These are phyloP conservation scores for Nyctanthes arbortristis DNA, from an alignment of 257 asterid species.

Conservation along the genomic window DNA sequence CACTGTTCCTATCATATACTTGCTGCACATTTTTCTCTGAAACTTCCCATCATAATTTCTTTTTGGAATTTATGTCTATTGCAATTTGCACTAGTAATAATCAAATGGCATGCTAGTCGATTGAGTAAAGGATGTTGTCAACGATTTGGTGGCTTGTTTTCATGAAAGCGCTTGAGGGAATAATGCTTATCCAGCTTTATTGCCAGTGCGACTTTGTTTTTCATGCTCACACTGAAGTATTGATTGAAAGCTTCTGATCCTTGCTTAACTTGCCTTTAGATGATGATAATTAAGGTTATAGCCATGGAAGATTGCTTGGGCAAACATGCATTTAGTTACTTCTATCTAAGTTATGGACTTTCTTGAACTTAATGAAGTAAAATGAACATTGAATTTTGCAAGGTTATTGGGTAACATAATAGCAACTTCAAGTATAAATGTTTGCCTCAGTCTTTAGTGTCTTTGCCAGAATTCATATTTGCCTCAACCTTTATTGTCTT, in stretches of 20 bases:
- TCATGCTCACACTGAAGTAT: background rate
- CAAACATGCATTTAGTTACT: background rate
- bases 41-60: background rate
- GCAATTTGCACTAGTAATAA: background rate
- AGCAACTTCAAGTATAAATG: background rate
- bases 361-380: background rate
- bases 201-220: background rate
- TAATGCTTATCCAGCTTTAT: background rate
- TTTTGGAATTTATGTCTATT: background rate
- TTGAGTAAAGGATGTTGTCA: background rate
- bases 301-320: background rate
- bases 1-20: background rate
- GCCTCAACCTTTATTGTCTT: too few relatives aligned
- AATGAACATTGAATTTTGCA: background rate
- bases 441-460: background rate
- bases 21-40: background rate
- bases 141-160: conserved; percentile 5
- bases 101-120: background rate
- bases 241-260: conserved; percentile 1
- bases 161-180: background rate
- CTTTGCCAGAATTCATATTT: background rate
- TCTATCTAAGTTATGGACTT: background rate
- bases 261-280: background rate
- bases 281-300: background rate
- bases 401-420: background rate